Base-by-base conservation (phyloP, 495 filamentous ascomycete species). In the Oleoguttula mirabilis region DNA sequence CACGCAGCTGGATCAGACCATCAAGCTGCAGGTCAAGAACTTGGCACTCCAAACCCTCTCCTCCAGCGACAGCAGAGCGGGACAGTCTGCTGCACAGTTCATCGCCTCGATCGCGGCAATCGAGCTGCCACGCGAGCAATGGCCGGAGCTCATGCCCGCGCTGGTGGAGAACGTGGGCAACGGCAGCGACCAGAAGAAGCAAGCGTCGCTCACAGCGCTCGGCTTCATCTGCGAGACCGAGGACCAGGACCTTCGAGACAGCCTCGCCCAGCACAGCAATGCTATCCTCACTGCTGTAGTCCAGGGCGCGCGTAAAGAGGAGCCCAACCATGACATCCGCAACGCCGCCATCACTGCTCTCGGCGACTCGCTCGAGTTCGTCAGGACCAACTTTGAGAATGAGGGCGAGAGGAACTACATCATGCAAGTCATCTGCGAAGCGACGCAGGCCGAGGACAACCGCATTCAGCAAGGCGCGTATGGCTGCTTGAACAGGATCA, bases 401-500 rank as follows among this genome's bases (percentile, higher is more conserved):
- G 90, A 98, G 62, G 90, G 88, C 50, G 90, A 98, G 68, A 77
- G 90, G 27, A 96, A 98, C 67, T 96, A 96, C 68, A 98, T 98
- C 57, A 98, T 98, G 90, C 90, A 98, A 67, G 90, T 98, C 50
- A 82, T 98, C 55, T 98, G 90, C 65, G 90, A 98, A 68, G 92
- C 92, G 40, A 96, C 92, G 36, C 92, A 96, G 64, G 84, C 85
- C 45, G 64, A 76, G 2, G 88, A 98, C 63, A 72, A 72, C 41
- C 76, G 86, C 55, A 88, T 96, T 65, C 88, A 95, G 58, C 84
- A 92, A 52, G 87, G 84, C 45, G 84, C 92, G 11, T 98, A 93
- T 57, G 90, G 88, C 42, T 98, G 92, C 58, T 63, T 98, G 56
- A 96, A 96, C 74, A 76, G 88, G 55, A 94, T 98, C 60, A 98